Conservation (phyloP, 768 basidiomycete genomes). For the Auricularia auricula-judae region DNA sequence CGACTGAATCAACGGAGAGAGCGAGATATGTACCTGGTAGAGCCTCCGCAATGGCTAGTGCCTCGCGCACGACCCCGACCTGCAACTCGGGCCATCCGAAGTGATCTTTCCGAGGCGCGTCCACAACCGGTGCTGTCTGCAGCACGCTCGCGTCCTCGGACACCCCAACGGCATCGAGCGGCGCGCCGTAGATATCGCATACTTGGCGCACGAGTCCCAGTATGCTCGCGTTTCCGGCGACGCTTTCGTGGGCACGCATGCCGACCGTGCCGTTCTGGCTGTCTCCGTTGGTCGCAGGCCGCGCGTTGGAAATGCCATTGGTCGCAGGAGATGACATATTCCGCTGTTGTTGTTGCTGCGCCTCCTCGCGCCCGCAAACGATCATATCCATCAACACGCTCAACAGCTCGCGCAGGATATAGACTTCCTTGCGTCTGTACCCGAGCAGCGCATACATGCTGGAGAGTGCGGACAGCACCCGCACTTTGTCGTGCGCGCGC, state of each 20-base stretch:
- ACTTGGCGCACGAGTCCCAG: constrained; percentile 61
- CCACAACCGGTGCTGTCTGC: constrained; percentile 18
- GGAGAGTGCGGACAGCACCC: constrained; percentile 57
- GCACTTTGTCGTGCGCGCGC: constrained; percentile 62
- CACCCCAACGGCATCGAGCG: constrained; percentile 55
- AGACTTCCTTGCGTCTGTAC: constrained; percentile 80
- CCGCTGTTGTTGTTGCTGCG: constrained; percentile 32
- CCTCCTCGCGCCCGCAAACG: constrained; percentile 75
- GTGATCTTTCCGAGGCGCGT: constrained; percentile 31
- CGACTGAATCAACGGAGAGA: neutral
- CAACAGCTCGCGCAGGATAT: constrained; percentile 74
- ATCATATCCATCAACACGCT: constrained; percentile 77
- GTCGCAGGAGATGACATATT: neutral
- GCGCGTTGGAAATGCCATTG: neutral
- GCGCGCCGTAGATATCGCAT: constrained; percentile 71
- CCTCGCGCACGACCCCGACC: constrained; percentile 86
- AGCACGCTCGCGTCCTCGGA: constrained; percentile 9
- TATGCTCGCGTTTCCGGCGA: constrained; percentile 76
- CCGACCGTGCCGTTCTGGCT: constrained; percentile 31
- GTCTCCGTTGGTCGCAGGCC: neutral
- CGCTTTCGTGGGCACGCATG: constrained; percentile 59
- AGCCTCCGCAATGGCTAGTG: constrained; percentile 82
- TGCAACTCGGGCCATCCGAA: constrained; percentile 95
- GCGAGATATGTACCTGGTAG: constrained; percentile 56
- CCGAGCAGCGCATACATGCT: constrained; percentile 73